Evolutionary conservation across 2,329 filamentous ascomycete species (phyloP), one percentile per base, ranked within the genome.

Genomic region (Alternaria dauci): DNA sequence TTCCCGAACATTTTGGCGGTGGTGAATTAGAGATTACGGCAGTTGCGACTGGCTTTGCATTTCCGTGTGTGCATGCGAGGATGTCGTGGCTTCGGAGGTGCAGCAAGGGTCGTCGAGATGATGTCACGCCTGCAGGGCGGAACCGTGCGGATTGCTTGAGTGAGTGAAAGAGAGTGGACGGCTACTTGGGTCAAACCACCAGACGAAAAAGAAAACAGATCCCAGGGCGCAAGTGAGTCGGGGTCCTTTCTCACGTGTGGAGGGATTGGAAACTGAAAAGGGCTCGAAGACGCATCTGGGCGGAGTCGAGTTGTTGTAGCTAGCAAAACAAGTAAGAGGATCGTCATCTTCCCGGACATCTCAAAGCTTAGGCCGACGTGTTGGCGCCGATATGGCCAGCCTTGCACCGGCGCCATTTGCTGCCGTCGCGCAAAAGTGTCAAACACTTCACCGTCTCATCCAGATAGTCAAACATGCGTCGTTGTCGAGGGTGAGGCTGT

Each of bases 1-100:
- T 65, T 70, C 59, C 68, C 61, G 62, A 78, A 78, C 75, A 78
- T 77, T 61, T 52, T 73, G 36, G 48, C 26, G n/a, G 42, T 55
- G 62, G 58, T 52, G 48, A 25, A 70, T 71, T 68, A 64, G 58
- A 58, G 55, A 67, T 69, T 69, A 72, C 30, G 39, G 65, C 56
- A 66, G 62, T 48, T 52, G 68, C 67, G 64, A 62, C 62, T 61
- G 58, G 28, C 51, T 57, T 59, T 66, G 72, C 74, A 76, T 76
- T 38, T 54, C 61, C 47, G 46, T 55, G 46, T 55, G 55, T 51
- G 48, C 11, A 34, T 64, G 55, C 58, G 18, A 23, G 51, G 30
- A 38, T 38, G 38, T 42, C 18, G 43, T 55, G 59, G 61, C 43
- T 47, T 59, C 30, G 53, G 18, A 38, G 46, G 48, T 48, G 59